phyloP scores from a whole-genome alignment of 768 basidiomycete genomes.

The Suillus placidus region DNA sequence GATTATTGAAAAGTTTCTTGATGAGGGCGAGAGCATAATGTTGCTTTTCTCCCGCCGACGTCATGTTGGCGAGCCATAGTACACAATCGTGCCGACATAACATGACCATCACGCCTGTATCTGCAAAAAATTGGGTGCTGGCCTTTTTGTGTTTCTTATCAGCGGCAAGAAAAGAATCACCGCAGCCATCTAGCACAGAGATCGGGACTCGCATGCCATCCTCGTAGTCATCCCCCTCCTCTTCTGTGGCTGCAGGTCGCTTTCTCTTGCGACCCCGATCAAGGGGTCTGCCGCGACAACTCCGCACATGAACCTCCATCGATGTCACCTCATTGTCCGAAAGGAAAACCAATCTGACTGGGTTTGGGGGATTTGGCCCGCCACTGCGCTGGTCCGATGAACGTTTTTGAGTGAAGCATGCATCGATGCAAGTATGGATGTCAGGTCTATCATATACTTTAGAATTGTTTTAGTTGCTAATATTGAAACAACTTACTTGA shows the following conservation, averaged over 20 bases:
- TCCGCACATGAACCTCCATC: no score
- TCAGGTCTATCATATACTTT: neutral
- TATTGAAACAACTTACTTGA: neutral
- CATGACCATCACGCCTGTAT: conserved; percentile 26
- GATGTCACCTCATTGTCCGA: no score
- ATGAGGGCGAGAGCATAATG: conserved; percentile 17
- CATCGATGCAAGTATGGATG: conserved; percentile 30
- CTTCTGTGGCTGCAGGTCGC: no score
- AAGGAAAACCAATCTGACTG: no score
- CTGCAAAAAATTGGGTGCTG: no score
- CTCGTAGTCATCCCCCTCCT: no score
- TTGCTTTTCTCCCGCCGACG: conserved; percentile 17
- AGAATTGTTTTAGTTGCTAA: neutral
- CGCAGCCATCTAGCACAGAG: no score
- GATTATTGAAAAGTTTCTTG: conserved; percentile 10
- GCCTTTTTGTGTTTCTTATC: no score
- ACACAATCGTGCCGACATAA: conserved; percentile 25
- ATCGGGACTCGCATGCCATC: no score
- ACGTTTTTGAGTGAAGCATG: conserved; percentile 37
- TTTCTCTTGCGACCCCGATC: no score
- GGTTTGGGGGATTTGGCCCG: conserved; percentile 16
- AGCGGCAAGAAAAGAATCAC: no score
- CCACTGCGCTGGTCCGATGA: conserved; percentile 13
- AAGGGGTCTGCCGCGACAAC: no score
- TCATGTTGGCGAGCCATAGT: conserved; percentile 26